Evolutionary conservation across 129 eudicot species (phyloP).

Genomic region (Ambrosia artemisiifolia): DNA sequence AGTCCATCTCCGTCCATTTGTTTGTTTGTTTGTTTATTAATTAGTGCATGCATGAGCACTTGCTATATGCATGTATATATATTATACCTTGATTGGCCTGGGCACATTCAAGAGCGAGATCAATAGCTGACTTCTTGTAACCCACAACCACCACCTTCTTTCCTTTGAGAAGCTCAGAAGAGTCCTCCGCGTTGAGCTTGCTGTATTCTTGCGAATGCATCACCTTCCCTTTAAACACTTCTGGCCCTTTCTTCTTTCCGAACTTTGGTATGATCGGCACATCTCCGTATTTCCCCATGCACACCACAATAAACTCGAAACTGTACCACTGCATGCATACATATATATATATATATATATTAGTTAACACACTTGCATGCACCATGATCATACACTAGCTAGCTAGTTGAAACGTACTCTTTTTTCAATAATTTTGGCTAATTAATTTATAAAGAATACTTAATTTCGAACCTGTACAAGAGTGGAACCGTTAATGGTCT

Average conservation of each 20-base stretch:
- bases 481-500: slow-evolving; percentile 25
- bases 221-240: slow-evolving; percentile 72
- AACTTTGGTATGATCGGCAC: slow-evolving; percentile 64
- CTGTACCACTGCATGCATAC: slow-evolving; percentile 61
- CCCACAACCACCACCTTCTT: slow-evolving; percentile 90
- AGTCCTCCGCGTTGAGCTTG: slow-evolving; percentile 52
- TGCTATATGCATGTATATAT: too few relatives aligned
- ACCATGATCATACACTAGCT: too few relatives aligned
- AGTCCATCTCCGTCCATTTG: too few relatives aligned
- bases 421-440: too few relatives aligned
- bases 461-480: slow-evolving; percentile 58
- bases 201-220: slow-evolving; percentile 83
- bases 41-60: too few relatives aligned
- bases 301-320: slow-evolving; percentile 80
- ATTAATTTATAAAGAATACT: too few relatives aligned
- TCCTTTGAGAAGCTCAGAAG: slow-evolving; percentile 52
- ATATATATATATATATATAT: background rate
- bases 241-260: slow-evolving; percentile 73
- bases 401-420: too few relatives aligned
- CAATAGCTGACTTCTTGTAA: slow-evolving; percentile 94
- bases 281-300: slow-evolving; percentile 94
- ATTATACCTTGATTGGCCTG: slow-evolving; percentile 79
- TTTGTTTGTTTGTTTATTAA: too few relatives aligned
- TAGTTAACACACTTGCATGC: too few relatives aligned
- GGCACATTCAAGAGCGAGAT: slow-evolving; percentile 93